phyloP scores from a whole-genome alignment of 345 rosid genomes.

The Cardiospermum halicacabum region DNA sequence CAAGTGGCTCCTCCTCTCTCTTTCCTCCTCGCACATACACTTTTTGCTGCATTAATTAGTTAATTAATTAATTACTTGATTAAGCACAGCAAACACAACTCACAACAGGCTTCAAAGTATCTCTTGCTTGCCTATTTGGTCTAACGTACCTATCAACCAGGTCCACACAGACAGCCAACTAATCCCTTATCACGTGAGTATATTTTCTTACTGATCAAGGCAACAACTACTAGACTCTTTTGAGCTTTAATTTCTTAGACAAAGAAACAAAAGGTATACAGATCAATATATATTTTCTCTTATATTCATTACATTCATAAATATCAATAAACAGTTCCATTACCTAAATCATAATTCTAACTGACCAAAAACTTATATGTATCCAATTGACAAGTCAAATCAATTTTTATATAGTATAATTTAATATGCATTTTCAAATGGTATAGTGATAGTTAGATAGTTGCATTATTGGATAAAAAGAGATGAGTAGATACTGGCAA shows the following conservation, averaged over 20 bases:
- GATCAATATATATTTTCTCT: too few relatives aligned
- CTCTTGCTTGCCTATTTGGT: background rate
- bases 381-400: too few relatives aligned
- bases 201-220: background rate
- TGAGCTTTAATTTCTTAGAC: background rate
- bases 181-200: background rate
- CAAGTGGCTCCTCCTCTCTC: constrained; percentile 40
- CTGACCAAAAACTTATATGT: too few relatives aligned
- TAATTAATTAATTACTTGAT: background rate
- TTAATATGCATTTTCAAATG: too few relatives aligned
- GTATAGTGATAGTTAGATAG: too few relatives aligned
- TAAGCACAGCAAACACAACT: background rate
- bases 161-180: background rate
- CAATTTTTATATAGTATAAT: too few relatives aligned
- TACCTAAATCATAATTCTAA: too few relatives aligned
- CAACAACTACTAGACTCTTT: background rate
- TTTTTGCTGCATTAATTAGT: constrained; percentile 25
- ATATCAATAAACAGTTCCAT: too few relatives aligned
- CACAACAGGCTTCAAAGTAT: background rate
- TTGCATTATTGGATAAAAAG: too few relatives aligned
- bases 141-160: background rate
- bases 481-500: too few relatives aligned
- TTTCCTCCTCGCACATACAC: constrained; percentile 34
- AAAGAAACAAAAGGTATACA: too few relatives aligned
- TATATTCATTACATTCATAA: too few relatives aligned